Percentiles rank a stretch among this genome's conserved stretches.
Conservation (phyloP, 257 asterid species). For the Penstemon newberryi region DNA sequence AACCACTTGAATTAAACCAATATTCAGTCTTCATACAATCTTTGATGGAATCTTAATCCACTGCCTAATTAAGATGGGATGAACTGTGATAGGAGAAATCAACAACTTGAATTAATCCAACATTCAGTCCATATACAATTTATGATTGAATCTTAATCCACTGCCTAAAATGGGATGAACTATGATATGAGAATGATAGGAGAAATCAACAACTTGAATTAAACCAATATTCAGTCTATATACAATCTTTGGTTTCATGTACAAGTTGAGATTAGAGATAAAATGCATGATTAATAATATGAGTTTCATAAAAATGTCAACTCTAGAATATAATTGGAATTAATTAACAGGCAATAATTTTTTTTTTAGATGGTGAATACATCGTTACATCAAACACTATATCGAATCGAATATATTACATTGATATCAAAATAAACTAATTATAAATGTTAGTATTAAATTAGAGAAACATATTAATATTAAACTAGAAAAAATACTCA, state of each 20-base stretch:
- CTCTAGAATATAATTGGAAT: not conserved
- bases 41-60: not conserved
- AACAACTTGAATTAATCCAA: not conserved
- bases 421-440: too few relatives aligned
- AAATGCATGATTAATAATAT: too few relatives aligned
- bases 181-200: too few relatives aligned
- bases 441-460: too few relatives aligned
- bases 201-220: not conserved
- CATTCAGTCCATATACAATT: slow-evolving; percentile 1
- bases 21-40: slow-evolving; percentile 4
- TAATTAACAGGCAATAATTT: too few relatives aligned
- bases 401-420: too few relatives aligned
- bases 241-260: not conserved
- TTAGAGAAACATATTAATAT: too few relatives aligned
- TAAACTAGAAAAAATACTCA: too few relatives aligned
- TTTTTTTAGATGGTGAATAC: too few relatives aligned
- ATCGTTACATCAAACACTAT: too few relatives aligned
- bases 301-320: not conserved
- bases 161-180: not conserved
- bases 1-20: not conserved
- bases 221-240: slow-evolving; percentile 1
- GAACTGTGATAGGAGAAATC: too few relatives aligned
- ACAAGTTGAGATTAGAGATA: too few relatives aligned
- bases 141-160: not conserved
- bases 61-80: not conserved